These are phyloP conservation scores for Solanum lignicaule DNA, from an alignment of 257 asterid genomes.

Conservation along the genomic window DNA sequence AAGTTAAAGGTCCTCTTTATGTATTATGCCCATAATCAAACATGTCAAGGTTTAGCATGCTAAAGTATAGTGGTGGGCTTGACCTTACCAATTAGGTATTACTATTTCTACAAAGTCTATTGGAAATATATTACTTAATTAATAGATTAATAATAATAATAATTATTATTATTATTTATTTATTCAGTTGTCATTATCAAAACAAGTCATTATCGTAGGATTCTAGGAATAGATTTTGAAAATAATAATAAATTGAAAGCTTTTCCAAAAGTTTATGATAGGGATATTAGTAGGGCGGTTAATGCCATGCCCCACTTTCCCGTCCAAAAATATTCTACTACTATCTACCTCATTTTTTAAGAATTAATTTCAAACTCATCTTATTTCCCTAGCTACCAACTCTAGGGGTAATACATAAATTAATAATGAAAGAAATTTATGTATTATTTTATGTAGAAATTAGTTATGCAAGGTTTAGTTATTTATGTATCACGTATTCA, in stretches of 20 bases:
- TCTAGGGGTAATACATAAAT: too few species aligned
- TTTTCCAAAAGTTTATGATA: not conserved
- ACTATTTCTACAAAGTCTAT: not conserved
- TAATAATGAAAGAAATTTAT: too few species aligned
- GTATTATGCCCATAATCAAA: not conserved
- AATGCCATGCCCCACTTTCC: not conserved
- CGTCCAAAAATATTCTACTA: not conserved
- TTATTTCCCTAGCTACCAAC: not conserved
- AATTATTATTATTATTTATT: not conserved
- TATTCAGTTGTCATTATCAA: not conserved
- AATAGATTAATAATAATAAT: not conserved
- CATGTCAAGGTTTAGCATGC: not conserved
- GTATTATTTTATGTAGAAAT: too few species aligned
- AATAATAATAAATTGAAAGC: not conserved
- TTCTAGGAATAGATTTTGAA: not conserved
- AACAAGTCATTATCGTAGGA: slow-evolving; percentile 1
- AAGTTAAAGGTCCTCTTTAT: too few species aligned
- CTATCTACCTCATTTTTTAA: not conserved
- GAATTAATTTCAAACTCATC: not conserved
- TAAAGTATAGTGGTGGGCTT: not conserved
- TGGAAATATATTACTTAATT: not conserved
- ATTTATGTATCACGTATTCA: too few species aligned
- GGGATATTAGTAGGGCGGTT: not conserved
- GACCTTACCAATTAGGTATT: not conserved
- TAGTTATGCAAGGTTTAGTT: too few species aligned